Evolutionary conservation across 2,329 filamentous ascomycete species (phyloP), one percentile per base, ranked within the genome.

Genomic region (Aspergillus terreus): DNA sequence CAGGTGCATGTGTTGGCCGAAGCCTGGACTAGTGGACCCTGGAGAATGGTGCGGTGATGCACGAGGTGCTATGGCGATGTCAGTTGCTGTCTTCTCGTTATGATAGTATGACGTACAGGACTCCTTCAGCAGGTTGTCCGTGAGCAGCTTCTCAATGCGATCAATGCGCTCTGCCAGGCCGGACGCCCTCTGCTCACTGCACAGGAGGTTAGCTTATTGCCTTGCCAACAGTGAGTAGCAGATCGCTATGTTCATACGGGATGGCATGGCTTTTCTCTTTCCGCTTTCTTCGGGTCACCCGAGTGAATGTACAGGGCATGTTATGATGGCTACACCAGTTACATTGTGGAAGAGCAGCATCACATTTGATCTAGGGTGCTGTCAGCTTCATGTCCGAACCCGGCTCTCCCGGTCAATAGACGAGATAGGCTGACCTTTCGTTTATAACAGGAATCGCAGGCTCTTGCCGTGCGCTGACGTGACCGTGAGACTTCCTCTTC

Each of bases 241-340:
- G 27, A 10, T 7, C 1, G 27, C 9, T 11, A 7, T 23, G 27
- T 30, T 6, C 57, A 56, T 61, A 67, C 66, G 51, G 47, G 21
- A 54, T 58, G 33, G 42, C 57, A 50, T 62, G 55, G 23, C 50
- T 51, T 30, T 51, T 57, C 7, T 56, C 57, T 53, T 66, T 70
- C n/a, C 66, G 58, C 48, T 61, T 64, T 30, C 64, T 59, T 23
- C 56, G 60, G 25, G 64, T 54, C 9, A 59, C 58, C 51, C 70
- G 55, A 25, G 66, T 68, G 58, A 78, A 80, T 6, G 75, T 79
- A 61, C 78, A 81, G 15, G 69, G 60, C 17, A 76, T 66, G 49
- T 70, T 63, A 55, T 79, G 77, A 60, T 79, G 75, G 46, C 66
- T 69, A 58, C 77, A 80, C 76, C 77, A 80, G 60, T 80, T 75